Evolutionary conservation across 495 filamentous ascomycete species (phyloP).

Genomic region (Talaromyces thailandensis): DNA sequence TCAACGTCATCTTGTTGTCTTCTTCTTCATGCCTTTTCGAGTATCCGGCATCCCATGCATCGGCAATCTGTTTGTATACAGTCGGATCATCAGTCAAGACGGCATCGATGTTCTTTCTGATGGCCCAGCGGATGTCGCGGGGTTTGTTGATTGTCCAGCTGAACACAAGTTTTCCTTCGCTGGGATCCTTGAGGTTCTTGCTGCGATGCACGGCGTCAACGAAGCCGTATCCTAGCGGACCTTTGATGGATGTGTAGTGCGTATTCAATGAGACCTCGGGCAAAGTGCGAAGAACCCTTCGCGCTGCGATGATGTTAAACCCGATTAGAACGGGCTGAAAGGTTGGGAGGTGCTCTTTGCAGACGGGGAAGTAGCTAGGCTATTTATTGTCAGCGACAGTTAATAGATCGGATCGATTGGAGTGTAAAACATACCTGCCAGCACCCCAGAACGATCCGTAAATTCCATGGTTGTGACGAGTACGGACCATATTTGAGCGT

Average conservation of each 20-base stretch:
- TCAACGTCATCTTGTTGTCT: not conserved
- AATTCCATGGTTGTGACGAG: slow-evolving; percentile 50
- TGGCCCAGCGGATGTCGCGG: slow-evolving; percentile 64
- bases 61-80: slow-evolving; percentile 32
- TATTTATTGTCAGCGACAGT: slow-evolving; percentile 10
- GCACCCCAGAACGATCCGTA: slow-evolving; percentile 66
- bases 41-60: slow-evolving; percentile 16
- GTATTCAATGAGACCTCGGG: slow-evolving; percentile 65
- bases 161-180: slow-evolving; percentile 43
- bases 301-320: slow-evolving; percentile 57
- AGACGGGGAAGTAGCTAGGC: slow-evolving; percentile 54
- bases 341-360: slow-evolving; percentile 50
- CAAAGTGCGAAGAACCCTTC: slow-evolving; percentile 51
- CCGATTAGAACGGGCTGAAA: slow-evolving; percentile 68
- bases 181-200: slow-evolving; percentile 9
- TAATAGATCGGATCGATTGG: not conserved
- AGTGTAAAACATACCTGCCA: slow-evolving; percentile 53
- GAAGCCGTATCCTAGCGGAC: slow-evolving; percentile 55
- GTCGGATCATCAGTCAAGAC: slow-evolving; percentile 52
- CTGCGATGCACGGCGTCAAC: slow-evolving; percentile 45
- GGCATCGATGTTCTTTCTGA: slow-evolving; percentile 42
- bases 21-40: not conserved
- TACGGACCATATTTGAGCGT: slow-evolving; percentile 45
- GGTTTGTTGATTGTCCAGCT: slow-evolving; percentile 82
- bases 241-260: slow-evolving; percentile 53